Base-by-base conservation (phyloP, 1,139 yeast genomes). In the Yamadazyma pseudoaaseri region DNA sequence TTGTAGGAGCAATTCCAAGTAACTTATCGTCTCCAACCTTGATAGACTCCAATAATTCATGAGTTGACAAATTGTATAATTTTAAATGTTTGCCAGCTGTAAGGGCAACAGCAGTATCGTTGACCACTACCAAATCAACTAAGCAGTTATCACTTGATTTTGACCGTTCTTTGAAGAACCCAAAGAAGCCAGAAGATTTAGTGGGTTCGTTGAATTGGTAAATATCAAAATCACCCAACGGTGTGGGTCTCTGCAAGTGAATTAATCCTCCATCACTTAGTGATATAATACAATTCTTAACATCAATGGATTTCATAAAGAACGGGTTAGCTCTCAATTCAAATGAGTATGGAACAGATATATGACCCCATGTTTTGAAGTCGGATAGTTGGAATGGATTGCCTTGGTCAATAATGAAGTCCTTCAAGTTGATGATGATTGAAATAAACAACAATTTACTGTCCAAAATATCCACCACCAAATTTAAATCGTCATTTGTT, bases 331-430 rank as follows among this genome's bases (percentile, higher is more conserved):
- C 58, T 46, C 89, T 71, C 27, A 82, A 62, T 39, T 84, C 87
- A 51, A 86, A 85, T 10, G 87, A 79, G 51, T 81, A 83, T 1
- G 95, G 95, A 22, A 76, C 75, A 3, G 85, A 71, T 23, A 79
- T 74, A 40, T 66, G 68, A 33, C 83, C 80, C 90, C 90, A 83
- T 26, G 67, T 54, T 38, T 38, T 48, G 39, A 69, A 64, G 17
- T 52, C 51, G 27, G 52, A 55, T 31, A 68, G 47, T 2, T 48
- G 37, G 34, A 69, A 56, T 15, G 38, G 37, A 11, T 45, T 33
- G 1, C 42, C 42, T 15, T 44, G 36, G 10, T 47, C 45, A 8
- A 43, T 38, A 3, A 64, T 39, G 37, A 67, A 67, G 37, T 63
- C 65, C n/a, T 55, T 45, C 13, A 64, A 42, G 13, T 48, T 47